phyloP scores from a whole-genome alignment of 495 filamentous ascomycete genomes.

The Penicillium egyptiacum region DNA sequence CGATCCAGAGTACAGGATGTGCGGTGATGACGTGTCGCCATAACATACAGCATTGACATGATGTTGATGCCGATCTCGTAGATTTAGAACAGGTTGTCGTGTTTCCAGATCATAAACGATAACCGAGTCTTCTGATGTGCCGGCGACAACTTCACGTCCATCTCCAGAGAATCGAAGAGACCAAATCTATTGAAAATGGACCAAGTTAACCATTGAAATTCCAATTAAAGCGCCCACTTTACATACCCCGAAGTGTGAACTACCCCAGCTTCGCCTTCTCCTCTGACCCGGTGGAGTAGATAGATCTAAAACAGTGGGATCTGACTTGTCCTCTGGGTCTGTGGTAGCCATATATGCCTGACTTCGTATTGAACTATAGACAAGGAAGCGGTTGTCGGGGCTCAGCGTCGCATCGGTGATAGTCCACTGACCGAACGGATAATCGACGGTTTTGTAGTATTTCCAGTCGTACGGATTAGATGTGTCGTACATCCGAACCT shows the following conservation, averaged over 20 bases:
- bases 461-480: constrained; percentile 94
- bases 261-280: constrained; percentile 38
- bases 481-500: constrained; percentile 95
- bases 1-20: constrained; percentile 94
- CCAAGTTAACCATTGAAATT: constrained; percentile 4
- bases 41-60: constrained; percentile 98
- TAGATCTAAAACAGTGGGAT: constrained; percentile 76
- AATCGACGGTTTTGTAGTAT: constrained; percentile 89
- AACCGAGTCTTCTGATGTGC: constrained; percentile 74
- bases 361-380: constrained; percentile 81
- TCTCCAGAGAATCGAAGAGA: constrained; percentile 92
- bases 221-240: constrained; percentile 7
- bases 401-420: constrained; percentile 91
- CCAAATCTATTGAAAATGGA: constrained; percentile 64
- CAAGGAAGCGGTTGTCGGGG: constrained; percentile 88
- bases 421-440: constrained; percentile 89
- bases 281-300: constrained; percentile 47
- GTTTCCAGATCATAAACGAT: constrained; percentile 94
- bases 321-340: constrained; percentile 73
- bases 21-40: constrained; percentile 82
- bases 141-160: constrained; percentile 86
- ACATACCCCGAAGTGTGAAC: constrained; percentile 53
- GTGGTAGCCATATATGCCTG: constrained; percentile 84
- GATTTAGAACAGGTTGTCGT: constrained; percentile 66
- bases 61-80: constrained; percentile 69